These are phyloP conservation scores for Phytophthora chlamydospora DNA, from an alignment of 352 stramenopile species.

Conservation along the genomic window DNA sequence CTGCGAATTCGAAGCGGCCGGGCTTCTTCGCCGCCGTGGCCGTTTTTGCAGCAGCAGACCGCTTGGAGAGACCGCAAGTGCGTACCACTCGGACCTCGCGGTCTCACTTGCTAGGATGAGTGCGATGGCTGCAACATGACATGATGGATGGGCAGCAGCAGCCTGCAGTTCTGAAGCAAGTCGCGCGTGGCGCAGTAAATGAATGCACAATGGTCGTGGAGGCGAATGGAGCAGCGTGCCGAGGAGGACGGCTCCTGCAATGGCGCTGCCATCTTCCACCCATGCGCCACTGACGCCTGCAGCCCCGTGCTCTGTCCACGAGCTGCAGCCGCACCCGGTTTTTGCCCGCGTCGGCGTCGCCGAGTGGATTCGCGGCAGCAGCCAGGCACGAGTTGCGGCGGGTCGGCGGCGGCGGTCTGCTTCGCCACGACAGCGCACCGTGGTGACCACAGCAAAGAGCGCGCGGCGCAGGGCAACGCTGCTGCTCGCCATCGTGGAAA, in stretches of 20 bases:
- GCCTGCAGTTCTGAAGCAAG: too few relatives aligned
- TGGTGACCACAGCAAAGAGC: too few relatives aligned
- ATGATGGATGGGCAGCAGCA: not conserved
- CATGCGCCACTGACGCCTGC: conserved; percentile 27
- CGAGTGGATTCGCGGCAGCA: conserved; percentile 16
- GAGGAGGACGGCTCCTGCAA: not conserved
- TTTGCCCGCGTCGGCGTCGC: conserved; percentile 19
- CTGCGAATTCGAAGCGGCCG: not conserved
- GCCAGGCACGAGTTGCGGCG: conserved; percentile 18
- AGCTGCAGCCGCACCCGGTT: conserved; percentile 29
- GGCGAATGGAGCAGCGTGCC: not conserved
- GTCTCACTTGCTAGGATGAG: not conserved
- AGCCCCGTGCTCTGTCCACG: conserved; percentile 30
- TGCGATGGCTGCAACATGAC: conserved; percentile 8
- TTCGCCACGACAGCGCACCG: too few relatives aligned
- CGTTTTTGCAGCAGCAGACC: conserved; percentile 10
- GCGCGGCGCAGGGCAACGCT: too few relatives aligned
- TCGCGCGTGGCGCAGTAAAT: too few relatives aligned
- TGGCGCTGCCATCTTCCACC: not conserved
- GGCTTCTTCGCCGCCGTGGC: not conserved
- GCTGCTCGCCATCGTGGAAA: too few relatives aligned
- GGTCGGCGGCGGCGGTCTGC: too few relatives aligned
- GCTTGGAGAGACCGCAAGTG: conserved; percentile 10
- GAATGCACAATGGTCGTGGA: too few relatives aligned
- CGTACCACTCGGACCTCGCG: conserved; percentile 18